Percentiles rank a stretch among this genome's conserved stretches.
phyloP scores from a whole-genome alignment of 345 rosid genomes.

The Eucalyptus camaldulensis region DNA sequence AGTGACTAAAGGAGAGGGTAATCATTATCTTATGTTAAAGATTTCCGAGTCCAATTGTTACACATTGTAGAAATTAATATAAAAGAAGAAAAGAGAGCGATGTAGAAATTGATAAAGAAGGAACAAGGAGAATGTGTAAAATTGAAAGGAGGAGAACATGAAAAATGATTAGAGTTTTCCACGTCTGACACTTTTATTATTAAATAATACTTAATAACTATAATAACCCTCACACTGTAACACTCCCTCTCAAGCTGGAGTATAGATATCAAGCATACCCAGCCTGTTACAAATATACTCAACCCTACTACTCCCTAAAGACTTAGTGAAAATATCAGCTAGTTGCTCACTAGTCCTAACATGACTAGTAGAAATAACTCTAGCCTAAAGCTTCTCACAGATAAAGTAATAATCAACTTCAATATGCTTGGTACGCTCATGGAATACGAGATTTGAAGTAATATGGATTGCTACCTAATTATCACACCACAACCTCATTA shows the following conservation, averaged over 20 bases:
- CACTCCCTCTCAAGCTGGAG: not conserved
- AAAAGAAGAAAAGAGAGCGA: too few species aligned
- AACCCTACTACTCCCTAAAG: too few species aligned
- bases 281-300: too few species aligned
- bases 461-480: not conserved
- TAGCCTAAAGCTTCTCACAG: not conserved
- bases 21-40: not conserved
- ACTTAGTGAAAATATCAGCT: too few species aligned
- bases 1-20: not conserved
- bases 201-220: too few species aligned
- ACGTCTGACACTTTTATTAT: not conserved
- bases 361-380: too few species aligned
- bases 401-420: not conserved
- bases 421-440: not conserved
- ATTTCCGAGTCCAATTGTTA: not conserved
- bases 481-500: too few species aligned
- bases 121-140: not conserved
- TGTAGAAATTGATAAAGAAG: not conserved
- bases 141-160: too few species aligned
- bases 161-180: not conserved
- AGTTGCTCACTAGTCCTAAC: too few species aligned
- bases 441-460: not conserved
- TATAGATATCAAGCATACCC: too few species aligned
- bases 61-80: too few species aligned
- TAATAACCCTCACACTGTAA: not conserved